phyloP scores from a whole-genome alignment of 129 eudicot genomes.

The Centaurea solstitialis region DNA sequence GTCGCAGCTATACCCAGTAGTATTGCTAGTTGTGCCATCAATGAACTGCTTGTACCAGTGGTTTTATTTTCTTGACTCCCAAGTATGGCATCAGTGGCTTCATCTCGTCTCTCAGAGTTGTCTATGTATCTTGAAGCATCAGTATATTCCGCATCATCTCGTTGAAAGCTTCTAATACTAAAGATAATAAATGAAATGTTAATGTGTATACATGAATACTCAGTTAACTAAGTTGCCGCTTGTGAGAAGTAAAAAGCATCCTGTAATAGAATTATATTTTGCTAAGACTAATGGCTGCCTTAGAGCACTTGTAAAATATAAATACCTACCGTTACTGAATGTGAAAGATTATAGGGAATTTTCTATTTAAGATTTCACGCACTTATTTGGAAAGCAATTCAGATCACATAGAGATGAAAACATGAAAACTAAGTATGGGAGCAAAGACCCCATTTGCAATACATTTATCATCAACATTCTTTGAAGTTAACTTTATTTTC shows the following conservation, averaged over 20 bases:
- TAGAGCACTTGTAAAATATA: neutral
- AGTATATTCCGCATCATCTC: constrained; percentile 42
- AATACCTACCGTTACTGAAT: neutral
- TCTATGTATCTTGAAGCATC: constrained; percentile 37
- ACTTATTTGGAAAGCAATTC: too few relatives aligned
- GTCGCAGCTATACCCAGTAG: constrained; percentile 71
- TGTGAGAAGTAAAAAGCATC: neutral
- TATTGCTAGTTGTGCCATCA: constrained; percentile 71
- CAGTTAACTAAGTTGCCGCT: neutral
- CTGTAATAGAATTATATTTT: neutral
- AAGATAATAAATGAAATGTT: constrained; percentile 10
- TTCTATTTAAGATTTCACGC: neutral
- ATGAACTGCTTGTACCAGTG: constrained; percentile 49
- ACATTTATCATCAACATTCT: too few relatives aligned
- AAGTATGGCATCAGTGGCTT: constrained; percentile 31
- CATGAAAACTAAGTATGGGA: too few relatives aligned
- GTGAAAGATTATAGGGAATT: too few relatives aligned
- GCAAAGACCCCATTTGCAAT: too few relatives aligned
- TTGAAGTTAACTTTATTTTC: too few relatives aligned
- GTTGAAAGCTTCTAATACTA: constrained; percentile 57
- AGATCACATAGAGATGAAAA: too few relatives aligned
- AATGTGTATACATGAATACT: neutral
- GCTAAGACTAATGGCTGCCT: neutral
- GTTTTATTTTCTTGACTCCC: constrained; percentile 34
- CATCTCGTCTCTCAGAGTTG: constrained; percentile 36